Conservation (phyloP, 2,329 filamentous ascomycete species). For the Macrophomina pseudophaseolina region DNA sequence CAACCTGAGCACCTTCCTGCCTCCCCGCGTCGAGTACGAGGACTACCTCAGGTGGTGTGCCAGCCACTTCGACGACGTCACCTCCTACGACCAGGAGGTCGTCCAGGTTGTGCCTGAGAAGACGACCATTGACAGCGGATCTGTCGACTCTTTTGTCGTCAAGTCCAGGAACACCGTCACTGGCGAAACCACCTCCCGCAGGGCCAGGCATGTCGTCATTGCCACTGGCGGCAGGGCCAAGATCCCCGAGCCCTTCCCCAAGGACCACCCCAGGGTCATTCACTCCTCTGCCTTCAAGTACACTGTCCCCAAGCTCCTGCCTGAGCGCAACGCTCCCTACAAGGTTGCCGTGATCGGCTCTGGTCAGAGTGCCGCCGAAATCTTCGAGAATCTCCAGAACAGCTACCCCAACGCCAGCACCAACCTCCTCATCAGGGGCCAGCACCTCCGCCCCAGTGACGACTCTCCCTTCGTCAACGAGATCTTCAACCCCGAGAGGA, state of each 20-base stretch:
- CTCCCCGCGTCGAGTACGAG: conserved; percentile 86
- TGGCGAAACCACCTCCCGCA: conserved; percentile 58
- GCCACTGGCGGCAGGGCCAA: conserved; percentile 71
- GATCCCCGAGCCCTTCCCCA: conserved; percentile 72
- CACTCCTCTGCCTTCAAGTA: conserved; percentile 88
- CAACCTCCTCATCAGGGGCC: conserved; percentile 77
- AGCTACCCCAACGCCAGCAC: conserved; percentile 83
- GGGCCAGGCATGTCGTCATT: conserved; percentile 71
- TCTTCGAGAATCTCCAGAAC: conserved; percentile 85
- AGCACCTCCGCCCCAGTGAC: conserved; percentile 87
- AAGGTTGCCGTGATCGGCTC: conserved; percentile 84
- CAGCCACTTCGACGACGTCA: conserved; percentile 72
- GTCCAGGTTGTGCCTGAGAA: conserved; percentile 69
- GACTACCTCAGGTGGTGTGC: conserved; percentile 96
- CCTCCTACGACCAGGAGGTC: conserved; percentile 80
- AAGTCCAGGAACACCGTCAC: conserved; percentile 66
- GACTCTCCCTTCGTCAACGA: conserved; percentile 98
- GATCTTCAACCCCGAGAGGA: conserved; percentile 88
- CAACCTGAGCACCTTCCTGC: conserved; percentile 87
- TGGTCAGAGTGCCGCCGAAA: conserved; percentile 93
- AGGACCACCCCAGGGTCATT: conserved; percentile 73
- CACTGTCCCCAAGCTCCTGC: conserved; percentile 64
- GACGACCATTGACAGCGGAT: conserved; percentile 50
- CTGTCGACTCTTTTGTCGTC: conserved; percentile 71
- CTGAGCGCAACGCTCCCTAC: conserved; percentile 62